These are phyloP conservation scores for Talaromyces sp. DNA, from an alignment of 2,329 filamentous ascomycete genomes.

Conservation along the genomic window DNA sequence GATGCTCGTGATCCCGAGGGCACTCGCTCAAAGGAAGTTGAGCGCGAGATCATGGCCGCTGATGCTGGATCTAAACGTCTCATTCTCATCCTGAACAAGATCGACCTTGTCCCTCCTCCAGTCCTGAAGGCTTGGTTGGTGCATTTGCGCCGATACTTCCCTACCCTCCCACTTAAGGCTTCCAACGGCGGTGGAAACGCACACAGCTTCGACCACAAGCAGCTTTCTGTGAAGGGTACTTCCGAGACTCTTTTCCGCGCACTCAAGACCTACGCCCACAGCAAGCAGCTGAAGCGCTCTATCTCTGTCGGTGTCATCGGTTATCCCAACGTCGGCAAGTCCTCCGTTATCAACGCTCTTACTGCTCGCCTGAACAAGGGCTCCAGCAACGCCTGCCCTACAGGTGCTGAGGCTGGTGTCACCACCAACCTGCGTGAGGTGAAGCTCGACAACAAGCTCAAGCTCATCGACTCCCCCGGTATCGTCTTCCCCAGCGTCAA, in stretches of 20 bases:
- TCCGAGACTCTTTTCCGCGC: constrained; percentile 83
- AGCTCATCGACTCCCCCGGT: constrained; percentile 88
- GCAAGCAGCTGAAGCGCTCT: constrained; percentile 82
- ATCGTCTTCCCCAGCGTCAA: constrained; percentile 80
- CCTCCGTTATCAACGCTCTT: constrained; percentile 92
- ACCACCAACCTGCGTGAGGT: constrained; percentile 86
- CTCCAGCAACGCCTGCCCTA: constrained; percentile 71
- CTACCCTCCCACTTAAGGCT: constrained; percentile 84
- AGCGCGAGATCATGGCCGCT: constrained; percentile 88
- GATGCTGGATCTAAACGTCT: constrained; percentile 81
- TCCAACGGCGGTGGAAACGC: constrained; percentile 81
- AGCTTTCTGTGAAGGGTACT: constrained; percentile 83
- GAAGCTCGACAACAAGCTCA: constrained; percentile 93
- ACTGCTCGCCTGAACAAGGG: constrained; percentile 72
- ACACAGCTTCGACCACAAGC: constrained; percentile 88
- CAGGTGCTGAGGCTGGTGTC: constrained; percentile 88
- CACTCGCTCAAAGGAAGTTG: constrained; percentile 86
- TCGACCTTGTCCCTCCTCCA: constrained; percentile 81
- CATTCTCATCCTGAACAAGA: constrained; percentile 93
- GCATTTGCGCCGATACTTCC: constrained; percentile 85
- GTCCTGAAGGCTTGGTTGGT: constrained; percentile 83
- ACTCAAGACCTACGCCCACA: constrained; percentile 83
- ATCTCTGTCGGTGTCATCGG: constrained; percentile 92
- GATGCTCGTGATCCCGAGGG: constrained; percentile 90
- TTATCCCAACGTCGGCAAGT: constrained; percentile 96